Conservation (phyloP, 2,329 filamentous ascomycete genomes). For the Sarocladium kiliense region DNA sequence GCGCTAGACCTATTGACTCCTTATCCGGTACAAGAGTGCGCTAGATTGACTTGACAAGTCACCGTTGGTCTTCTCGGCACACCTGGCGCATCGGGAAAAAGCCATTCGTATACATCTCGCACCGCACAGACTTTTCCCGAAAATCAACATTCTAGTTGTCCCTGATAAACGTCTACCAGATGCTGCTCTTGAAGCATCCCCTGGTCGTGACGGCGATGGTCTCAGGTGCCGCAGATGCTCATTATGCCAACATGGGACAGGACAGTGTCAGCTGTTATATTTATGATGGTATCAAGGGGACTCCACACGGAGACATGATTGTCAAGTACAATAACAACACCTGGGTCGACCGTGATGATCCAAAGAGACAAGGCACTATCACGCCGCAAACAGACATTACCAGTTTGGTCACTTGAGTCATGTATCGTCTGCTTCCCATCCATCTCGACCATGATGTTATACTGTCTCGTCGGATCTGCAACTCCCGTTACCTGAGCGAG, state of each 20-base stretch:
- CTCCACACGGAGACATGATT: background rate
- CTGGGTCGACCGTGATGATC: background rate
- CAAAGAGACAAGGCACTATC: background rate
- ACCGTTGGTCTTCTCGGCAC: too few species aligned
- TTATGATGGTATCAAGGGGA: background rate
- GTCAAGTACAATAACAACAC: background rate
- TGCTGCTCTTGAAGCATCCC: slow-evolving; percentile 1
- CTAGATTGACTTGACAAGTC: too few species aligned
- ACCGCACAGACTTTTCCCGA: background rate
- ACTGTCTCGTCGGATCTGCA: too few species aligned
- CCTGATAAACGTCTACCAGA: background rate
- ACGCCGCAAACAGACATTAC: too few species aligned
- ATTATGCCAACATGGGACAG: slow-evolving; percentile 3
- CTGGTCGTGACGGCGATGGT: background rate
- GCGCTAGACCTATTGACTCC: too few species aligned
- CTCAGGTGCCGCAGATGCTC: background rate
- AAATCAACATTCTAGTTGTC: background rate
- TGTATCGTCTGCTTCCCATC: too few species aligned
- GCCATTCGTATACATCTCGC: background rate
- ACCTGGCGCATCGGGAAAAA: too few species aligned
- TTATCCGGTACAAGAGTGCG: too few species aligned
- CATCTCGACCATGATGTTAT: too few species aligned
- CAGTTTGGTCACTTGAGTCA: too few species aligned
- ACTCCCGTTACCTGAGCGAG: too few species aligned
- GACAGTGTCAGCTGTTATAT: slow-evolving; percentile 1